Percentiles rank a stretch among this genome's conserved stretches.
Conservation (phyloP, 257 asterid species). For the Lantana camara region DNA sequence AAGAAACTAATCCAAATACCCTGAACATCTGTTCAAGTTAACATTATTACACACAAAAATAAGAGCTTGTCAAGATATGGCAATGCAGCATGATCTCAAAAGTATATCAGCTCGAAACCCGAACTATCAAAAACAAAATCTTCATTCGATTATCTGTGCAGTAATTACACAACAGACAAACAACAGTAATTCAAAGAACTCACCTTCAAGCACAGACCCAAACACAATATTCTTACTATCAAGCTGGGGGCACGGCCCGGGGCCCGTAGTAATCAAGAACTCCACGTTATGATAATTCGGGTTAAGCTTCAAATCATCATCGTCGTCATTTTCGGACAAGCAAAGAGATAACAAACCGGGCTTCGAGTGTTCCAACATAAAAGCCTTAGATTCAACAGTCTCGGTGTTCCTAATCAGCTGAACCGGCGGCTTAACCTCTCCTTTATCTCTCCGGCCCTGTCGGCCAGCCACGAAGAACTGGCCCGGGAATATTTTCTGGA, state of each 20-base stretch:
- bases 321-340: conserved; percentile 87
- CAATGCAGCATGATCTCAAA: too few species aligned
- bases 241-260: conserved; percentile 90
- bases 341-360: conserved; percentile 75
- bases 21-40: too few species aligned
- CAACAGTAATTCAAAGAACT: conserved; percentile 20
- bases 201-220: conserved; percentile 90
- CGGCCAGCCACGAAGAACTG: conserved; percentile 78
- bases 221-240: conserved; percentile 84
- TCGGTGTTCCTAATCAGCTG: conserved; percentile 61
- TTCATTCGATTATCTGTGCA: neutral
- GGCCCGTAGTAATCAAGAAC: conserved; percentile 92
- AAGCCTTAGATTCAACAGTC: conserved; percentile 66
- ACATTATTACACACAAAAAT: too few species aligned
- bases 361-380: conserved; percentile 66
- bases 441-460: conserved; percentile 83
- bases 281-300: conserved; percentile 86
- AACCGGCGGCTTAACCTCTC: conserved; percentile 74
- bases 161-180: neutral
- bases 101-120: too few species aligned
- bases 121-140: too few species aligned
- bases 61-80: too few species aligned
- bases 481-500: conserved; percentile 79
- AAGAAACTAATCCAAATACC: too few species aligned
- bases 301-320: conserved; percentile 66